These are phyloP conservation scores for Wallemia hederae DNA, from an alignment of 1,284 basidiomycete genomes.

Conservation along the genomic window DNA sequence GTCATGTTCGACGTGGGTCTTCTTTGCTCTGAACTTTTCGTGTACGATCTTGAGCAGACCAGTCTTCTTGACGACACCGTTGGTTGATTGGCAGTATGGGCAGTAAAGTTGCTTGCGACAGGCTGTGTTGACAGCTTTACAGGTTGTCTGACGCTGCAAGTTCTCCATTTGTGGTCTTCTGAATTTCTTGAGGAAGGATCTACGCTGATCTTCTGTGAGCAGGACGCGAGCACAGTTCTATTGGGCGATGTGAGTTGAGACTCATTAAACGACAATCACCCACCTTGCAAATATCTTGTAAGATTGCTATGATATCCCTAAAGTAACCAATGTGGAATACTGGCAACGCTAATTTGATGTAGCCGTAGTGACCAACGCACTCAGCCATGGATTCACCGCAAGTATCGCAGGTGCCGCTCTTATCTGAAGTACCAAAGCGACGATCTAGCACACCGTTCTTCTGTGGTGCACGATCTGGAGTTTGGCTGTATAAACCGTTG, in stretches of 20 bases:
- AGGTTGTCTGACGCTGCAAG: slow-evolving; percentile 54
- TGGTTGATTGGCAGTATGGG: slow-evolving; percentile 71
- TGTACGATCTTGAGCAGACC: slow-evolving; percentile 87
- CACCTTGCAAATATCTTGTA: slow-evolving; percentile 91
- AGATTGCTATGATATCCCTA: slow-evolving; percentile 70
- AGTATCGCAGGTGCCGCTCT: slow-evolving; percentile 71
- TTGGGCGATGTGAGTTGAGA: not conserved
- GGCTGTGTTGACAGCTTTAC: slow-evolving; percentile 62
- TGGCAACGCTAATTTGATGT: slow-evolving; percentile 81
- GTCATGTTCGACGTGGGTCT: slow-evolving; percentile 64
- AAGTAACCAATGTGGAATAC: slow-evolving; percentile 98
- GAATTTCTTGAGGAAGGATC: slow-evolving; percentile 59
- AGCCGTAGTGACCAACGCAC: slow-evolving; percentile 93
- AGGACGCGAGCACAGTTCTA: slow-evolving; percentile 82
- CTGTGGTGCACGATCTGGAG: slow-evolving; percentile 42
- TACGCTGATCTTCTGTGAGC: slow-evolving; percentile 63
- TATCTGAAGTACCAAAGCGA: slow-evolving; percentile 77
- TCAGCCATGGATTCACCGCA: slow-evolving; percentile 76
- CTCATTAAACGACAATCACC: slow-evolving; percentile 7
- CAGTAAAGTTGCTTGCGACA: slow-evolving; percentile 81
- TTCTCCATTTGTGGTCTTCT: slow-evolving; percentile 75
- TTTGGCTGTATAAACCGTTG: slow-evolving; percentile 51
- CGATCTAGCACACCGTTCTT: slow-evolving; percentile 71
- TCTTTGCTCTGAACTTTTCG: slow-evolving; percentile 89
- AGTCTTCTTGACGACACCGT: slow-evolving; percentile 89